Conservation (phyloP, 768 basidiomycete species). For the Mycena sanguinolenta region DNA sequence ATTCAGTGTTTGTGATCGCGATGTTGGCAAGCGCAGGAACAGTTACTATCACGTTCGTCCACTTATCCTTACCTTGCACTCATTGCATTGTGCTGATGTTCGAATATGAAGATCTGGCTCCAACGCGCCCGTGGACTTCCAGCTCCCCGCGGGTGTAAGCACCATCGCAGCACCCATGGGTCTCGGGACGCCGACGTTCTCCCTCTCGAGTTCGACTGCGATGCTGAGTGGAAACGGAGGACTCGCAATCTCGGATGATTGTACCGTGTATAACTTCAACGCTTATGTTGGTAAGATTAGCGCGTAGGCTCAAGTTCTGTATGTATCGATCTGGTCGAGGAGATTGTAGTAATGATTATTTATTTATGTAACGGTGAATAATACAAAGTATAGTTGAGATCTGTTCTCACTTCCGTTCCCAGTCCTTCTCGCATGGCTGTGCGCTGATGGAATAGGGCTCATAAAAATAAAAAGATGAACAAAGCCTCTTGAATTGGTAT, state of each 20-base stretch:
- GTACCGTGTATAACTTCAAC: slow-evolving; percentile 4
- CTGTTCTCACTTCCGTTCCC: too few species aligned
- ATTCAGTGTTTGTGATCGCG: not conserved
- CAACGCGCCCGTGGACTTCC: not conserved
- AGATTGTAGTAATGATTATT: too few species aligned
- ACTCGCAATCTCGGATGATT: not conserved
- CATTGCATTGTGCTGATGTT: not conserved
- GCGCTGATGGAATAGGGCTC: too few species aligned
- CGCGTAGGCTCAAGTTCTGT: too few species aligned
- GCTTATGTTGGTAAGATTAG: not conserved
- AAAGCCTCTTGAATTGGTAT: too few species aligned
- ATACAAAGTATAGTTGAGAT: too few species aligned
- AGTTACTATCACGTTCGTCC: not conserved
- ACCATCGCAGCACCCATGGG: not conserved
- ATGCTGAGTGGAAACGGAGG: not conserved
- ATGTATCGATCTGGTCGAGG: too few species aligned
- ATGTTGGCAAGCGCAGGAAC: not conserved
- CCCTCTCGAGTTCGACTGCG: not conserved
- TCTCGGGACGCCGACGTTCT: not conserved
- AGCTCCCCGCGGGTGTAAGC: not conserved
- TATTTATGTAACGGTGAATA: too few species aligned
- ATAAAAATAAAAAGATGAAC: too few species aligned
- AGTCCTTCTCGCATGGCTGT: too few species aligned
- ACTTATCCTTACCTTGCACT: not conserved
- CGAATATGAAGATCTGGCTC: not conserved